Evolutionary conservation across 257 asterid species (phyloP).

Genomic region (Nicotiana sylvestris): DNA sequence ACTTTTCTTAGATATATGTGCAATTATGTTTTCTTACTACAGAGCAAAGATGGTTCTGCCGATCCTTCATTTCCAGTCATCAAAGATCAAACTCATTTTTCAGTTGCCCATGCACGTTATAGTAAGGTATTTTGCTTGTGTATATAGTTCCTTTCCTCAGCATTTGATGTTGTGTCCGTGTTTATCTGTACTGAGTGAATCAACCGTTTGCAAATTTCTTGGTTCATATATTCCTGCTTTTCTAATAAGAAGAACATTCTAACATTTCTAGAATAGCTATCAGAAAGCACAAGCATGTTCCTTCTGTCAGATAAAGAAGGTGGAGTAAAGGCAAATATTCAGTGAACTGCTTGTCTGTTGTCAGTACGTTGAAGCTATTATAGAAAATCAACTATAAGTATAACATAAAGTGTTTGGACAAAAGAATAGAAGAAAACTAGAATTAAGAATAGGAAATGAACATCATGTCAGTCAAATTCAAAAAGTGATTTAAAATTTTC

Average conservation of each 20-base stretch:
- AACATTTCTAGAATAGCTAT: not conserved
- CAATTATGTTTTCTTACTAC: conserved; percentile 20
- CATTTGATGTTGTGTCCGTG: not conserved
- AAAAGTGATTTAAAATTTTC: not conserved
- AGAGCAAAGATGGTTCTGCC: conserved; percentile 91
- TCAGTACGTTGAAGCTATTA: not conserved
- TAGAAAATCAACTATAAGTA: not conserved
- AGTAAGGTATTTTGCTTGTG: conserved; percentile 63
- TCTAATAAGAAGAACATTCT: not conserved
- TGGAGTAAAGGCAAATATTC: not conserved
- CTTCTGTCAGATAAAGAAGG: not conserved
- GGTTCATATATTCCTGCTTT: not conserved
- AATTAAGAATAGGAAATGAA: not conserved
- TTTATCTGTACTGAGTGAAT: not conserved
- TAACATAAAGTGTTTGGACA: not conserved
- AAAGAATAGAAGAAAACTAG: not conserved
- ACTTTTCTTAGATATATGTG: not conserved
- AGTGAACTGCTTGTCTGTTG: not conserved
- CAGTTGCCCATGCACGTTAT: conserved; percentile 92
- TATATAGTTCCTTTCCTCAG: not conserved
- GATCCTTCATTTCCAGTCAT: conserved; percentile 93
- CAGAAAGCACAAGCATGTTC: not conserved
- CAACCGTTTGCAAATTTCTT: not conserved
- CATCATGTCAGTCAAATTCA: not conserved
- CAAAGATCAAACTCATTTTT: conserved; percentile 92